Base-by-base conservation (phyloP, 192 early-diverging fungal genomes). In the Spizellomyces punctatus region DNA sequence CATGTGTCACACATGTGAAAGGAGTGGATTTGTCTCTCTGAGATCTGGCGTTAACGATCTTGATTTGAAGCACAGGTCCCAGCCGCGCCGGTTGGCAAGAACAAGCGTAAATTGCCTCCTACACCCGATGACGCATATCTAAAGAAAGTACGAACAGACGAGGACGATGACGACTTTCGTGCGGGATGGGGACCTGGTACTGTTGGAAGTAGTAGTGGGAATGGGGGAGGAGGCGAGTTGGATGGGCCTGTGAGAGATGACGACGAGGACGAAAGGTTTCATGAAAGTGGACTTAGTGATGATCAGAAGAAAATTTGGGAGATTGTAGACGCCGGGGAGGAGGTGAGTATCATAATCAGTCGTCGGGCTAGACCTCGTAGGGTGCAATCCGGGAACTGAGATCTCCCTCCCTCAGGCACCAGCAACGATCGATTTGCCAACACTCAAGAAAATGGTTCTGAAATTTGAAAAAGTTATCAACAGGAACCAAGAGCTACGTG, bases 401-500 rank as follows among this genome's bases (percentile, higher is more conserved):
- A n/a, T 54, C 12, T 54, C 1, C 12, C 50, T 12, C 16, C 45
- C 27, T 12, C 9, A 79, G 75, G 60, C 52, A 36, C 86, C 88
- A 46, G 89, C 78, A 42, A 69, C 70, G 17, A 86, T 98, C 44
- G 92, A 95, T 75, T 49, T 86, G 8, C 21, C 78, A 2, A 77
- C 81, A 16, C 86, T 96, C 8, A 90, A 93, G 64, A 87, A 85
- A 69, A 87, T 93, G 79, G 83, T 96, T 44, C 77, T 91, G 42
- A 88, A 89, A 63, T 91, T 98, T 72, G 93, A 98, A 75, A 91
- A 90, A 71, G 86, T 90, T 0, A 87, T 97, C 74, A 89, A 83
- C 62, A 94, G 89, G 59, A 99, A 99, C 81, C 89, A 93, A 62
- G 89, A 94, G 62, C 83, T 92, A 71, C 91, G 97, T 47, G 86